Base-by-base conservation (phyloP, 148 eudicot genomes). In the Dianthus caryophyllus region DNA sequence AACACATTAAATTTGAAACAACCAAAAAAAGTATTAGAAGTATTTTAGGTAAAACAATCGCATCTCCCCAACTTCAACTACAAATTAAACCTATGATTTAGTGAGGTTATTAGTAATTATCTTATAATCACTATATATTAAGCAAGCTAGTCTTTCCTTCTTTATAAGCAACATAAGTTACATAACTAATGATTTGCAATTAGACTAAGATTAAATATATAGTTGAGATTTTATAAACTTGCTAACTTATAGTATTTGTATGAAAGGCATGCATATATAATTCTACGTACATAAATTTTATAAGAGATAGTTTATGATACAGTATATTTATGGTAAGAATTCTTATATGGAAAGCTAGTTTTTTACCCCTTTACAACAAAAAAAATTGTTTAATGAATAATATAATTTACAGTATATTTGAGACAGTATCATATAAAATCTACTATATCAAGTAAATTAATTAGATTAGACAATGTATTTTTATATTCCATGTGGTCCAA, bases 151-250 rank as follows among this genome's bases (percentile, higher is more conserved):
- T 21, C 16, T 67, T 61, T 67, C 72, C 61, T 61, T 18, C 68
- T 51, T 52, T 61, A 52, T 15, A 74, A 67, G 72, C 77, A 67
- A 74, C 47, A 59, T 15, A 74, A 67, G 72, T 72, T 60, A 74
- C 47, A 59, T n/a, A 9, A 33, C 54, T 52, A 67, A 29, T 51
- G 61, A 72, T 12, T 26, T 25, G 29, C 18, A 15, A 61, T 31
- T 27, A 52, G n/a, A 30, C 36, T 18, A 25, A 31, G n/a, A 30
- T 25, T 18, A 25, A 31, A 24, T 33, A 8, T 36, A 48, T 0
- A 49, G 58, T 57, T 57, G 65, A 18, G 38, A 2, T 2, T 33
- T 36, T 61, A 60, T 60, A 73, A 46, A 50, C 25, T 38, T 41
- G 53, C 21, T 44, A 26, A 33, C 38, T 33, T 2, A 33, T 33